phyloP scores from a whole-genome alignment of 2,329 filamentous ascomycete genomes.

The Ampelomyces quisqualis region DNA sequence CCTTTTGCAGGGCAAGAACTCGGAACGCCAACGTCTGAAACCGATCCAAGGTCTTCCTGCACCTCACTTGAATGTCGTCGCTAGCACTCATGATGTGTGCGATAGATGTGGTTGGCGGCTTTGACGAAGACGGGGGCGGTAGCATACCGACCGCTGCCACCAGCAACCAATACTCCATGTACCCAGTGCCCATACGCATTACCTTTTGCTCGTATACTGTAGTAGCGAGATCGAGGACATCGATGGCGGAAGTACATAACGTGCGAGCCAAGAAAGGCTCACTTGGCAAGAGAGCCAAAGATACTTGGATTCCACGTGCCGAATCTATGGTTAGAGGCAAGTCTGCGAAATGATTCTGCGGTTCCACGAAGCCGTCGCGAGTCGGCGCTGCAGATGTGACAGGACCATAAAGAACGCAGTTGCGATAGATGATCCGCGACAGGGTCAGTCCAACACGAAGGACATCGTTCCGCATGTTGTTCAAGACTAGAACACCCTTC shows the following conservation, averaged over 20 bases:
- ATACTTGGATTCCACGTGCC: constrained; percentile 7
- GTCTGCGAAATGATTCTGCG: constrained; percentile 8
- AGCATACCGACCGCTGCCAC: constrained; percentile 36
- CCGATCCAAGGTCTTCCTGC: constrained; percentile 28
- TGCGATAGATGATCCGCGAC: constrained; percentile 30
- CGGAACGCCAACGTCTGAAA: constrained; percentile 31
- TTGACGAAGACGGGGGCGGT: constrained; percentile 18
- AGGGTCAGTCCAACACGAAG: constrained; percentile 31
- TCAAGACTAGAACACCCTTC: constrained; percentile 24
- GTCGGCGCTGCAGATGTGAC: constrained; percentile 8
- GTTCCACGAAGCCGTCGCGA: constrained; percentile 5
- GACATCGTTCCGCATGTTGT: constrained; percentile 34
- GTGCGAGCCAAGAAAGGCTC: constrained; percentile 30
- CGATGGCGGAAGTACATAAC: constrained; percentile 28
- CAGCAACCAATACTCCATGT: constrained; percentile 41
- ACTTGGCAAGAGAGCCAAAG: constrained; percentile 23
- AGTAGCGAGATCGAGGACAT: constrained; percentile 33
- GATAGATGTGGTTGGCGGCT: constrained; percentile 15
- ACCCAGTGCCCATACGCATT: constrained; percentile 39
- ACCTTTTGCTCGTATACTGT: constrained; percentile 38
- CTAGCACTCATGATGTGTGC: constrained; percentile 16
- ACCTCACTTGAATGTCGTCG: constrained; percentile 24
- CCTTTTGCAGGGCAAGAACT: constrained; percentile 35
- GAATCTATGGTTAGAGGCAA: constrained; percentile 1
- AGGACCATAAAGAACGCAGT: constrained; percentile 16